Base-by-base conservation (phyloP, 352 stramenopile genomes). In the Globisporangium rhizosaccharum region DNA sequence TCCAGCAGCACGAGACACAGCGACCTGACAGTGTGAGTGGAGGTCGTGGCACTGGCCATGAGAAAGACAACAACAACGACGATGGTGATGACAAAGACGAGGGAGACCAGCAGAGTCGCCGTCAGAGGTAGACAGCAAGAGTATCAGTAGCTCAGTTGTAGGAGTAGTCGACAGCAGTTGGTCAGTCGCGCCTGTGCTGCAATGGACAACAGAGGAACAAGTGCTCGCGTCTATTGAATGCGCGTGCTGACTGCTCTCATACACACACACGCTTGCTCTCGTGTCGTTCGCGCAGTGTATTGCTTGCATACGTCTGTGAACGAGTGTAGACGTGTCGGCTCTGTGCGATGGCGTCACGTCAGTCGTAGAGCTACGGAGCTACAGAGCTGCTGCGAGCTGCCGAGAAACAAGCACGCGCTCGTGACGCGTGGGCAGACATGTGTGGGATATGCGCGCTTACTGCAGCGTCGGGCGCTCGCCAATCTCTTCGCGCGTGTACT, bases 381-480 rank as follows among this genome's bases (percentile, higher is more conserved):
- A 20, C 41, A 39, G 6, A 5, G 33, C 33, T 33, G 28, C 39
- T 44, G 39, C 39, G 39, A 46, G 41, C 12, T 20, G 41, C 20
- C 41, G 15, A 10, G 33, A 39, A 5, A 6, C 33, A 10, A 5
- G 33, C 41, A 14, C 4, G 46, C 8, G 20, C 46, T 36, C 36
- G 20, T 15, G 46, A 18, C 11, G n/a, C 46, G 20, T 5, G 15
- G 10, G 30, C 51, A 1, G 18, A 53, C 48, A 9, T 7, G 45
- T 50, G 45, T 30, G 20, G 33, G 33, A 12, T 39, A 17, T 46
- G 48, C 17, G 33, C n/a, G 1, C 57, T 63, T 79, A 79, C 49
- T 76, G 63, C 55, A 85, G 53, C 63, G 70, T 69, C 30, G 79
- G 77, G 51, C 71, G 76, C 65, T 90, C 78, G 62, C 80, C 79